Percentiles rank a stretch among this genome's conserved stretches.
Conservation (phyloP, 1,284 basidiomycete species). For the Pseudozyma sp. region DNA sequence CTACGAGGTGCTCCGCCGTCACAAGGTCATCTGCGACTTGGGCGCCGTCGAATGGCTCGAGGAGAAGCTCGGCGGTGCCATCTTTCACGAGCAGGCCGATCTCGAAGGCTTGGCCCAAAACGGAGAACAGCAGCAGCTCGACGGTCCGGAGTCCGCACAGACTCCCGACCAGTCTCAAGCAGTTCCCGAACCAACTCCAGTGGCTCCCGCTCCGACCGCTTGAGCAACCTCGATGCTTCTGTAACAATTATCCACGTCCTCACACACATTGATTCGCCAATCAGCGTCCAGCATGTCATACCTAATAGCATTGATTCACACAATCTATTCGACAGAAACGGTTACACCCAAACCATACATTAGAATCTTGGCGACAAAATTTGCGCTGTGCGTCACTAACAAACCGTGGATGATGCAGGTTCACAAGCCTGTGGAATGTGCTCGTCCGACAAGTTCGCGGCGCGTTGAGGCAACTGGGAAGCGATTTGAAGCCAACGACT, state of each 20-base stretch:
- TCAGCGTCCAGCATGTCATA: too few relatives aligned
- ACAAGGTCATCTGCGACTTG: slow-evolving; percentile 63
- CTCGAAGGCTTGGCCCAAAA: slow-evolving; percentile 13
- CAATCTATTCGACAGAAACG: too few relatives aligned
- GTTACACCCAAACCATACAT: too few relatives aligned
- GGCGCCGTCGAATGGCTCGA: slow-evolving; percentile 69
- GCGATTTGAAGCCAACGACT: too few relatives aligned
- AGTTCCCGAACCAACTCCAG: slow-evolving; percentile 3
- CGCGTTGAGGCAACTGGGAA: too few relatives aligned
- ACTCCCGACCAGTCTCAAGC: slow-evolving; percentile 3
- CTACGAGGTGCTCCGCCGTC: slow-evolving; percentile 64
- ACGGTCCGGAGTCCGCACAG: neutral
- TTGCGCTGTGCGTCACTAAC: too few relatives aligned
- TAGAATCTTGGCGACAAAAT: too few relatives aligned
- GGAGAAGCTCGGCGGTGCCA: slow-evolving; percentile 65
- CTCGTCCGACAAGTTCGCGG: too few relatives aligned
- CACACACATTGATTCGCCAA: neutral
- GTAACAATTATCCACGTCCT: neutral
- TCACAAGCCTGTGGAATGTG: too few relatives aligned
- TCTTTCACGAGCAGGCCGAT: slow-evolving; percentile 55
- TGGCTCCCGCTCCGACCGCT: slow-evolving; percentile 10
- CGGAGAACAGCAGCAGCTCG: slow-evolving; percentile 16
- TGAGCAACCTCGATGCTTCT: neutral
- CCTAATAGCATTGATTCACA: too few relatives aligned
- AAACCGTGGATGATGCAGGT: too few relatives aligned